Conservation (phyloP, 2,329 filamentous ascomycete genomes). For the Botrytis medusae region DNA sequence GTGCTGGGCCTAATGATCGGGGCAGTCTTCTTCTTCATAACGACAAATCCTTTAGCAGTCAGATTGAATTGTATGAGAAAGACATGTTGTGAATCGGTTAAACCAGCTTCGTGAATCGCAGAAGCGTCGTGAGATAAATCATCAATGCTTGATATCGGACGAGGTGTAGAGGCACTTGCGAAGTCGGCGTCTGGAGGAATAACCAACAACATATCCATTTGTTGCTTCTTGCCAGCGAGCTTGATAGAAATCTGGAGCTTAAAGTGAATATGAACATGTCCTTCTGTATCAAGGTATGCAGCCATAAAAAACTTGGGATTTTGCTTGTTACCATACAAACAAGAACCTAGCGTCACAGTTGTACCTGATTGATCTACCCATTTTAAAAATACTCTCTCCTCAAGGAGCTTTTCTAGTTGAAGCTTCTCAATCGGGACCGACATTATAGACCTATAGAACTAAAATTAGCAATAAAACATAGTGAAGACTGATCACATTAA, state of each 20-base stretch:
- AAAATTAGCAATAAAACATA: not conserved
- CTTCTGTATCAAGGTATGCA: not conserved
- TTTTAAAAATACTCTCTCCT: constrained; percentile 13
- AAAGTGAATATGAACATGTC: not conserved
- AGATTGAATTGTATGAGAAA: not conserved
- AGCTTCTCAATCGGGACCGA: not conserved
- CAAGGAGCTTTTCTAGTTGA: not conserved
- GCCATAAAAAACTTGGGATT: not conserved
- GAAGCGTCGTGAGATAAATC: not conserved
- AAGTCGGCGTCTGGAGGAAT: not conserved
- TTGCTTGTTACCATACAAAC: not conserved
- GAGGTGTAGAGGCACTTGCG: not conserved
- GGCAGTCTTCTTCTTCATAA: not conserved
- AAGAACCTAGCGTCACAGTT: not conserved
- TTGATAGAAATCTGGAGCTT: not conserved
- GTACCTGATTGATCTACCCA: constrained; percentile 2
- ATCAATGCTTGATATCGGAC: not conserved
- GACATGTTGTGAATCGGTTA: not conserved
- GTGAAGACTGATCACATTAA: constrained; percentile 4
- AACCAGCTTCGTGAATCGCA: not conserved
- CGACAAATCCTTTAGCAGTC: not conserved
- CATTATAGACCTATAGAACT: not conserved
- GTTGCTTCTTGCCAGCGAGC: not conserved
- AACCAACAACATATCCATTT: not conserved
- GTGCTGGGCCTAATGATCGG: not conserved